Base-by-base conservation (phyloP, 371 early-diverging fungal species). In the Dinochytrium kinnereticum region DNA sequence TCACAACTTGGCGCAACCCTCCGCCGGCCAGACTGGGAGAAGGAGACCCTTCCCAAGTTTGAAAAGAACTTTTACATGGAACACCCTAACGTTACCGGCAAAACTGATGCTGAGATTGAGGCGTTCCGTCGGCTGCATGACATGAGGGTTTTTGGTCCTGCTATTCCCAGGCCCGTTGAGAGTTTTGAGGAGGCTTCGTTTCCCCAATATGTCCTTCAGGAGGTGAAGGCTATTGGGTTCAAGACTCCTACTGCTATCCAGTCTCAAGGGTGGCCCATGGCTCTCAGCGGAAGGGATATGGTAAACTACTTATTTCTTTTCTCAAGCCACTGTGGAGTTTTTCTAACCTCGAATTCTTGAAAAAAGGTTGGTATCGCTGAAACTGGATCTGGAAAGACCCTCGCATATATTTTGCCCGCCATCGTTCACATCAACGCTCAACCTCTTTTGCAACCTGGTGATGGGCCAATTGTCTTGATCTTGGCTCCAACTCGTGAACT, bases 211-310 rank as follows among this genome's bases (percentile, higher is more conserved):
- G 82, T 99, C 30, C 86, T 98, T 78, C 87, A 90, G 65, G 95
- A 95, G 79, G 90, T 99, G 51, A 72, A 83, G 40, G 88, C 89
- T 55, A 90, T 92, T 64, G 96, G 97, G 0, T 99, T 96, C 86
- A 83, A 86, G 30, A 83, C 84, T 2, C 99, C 99, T 36, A 99
- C 99, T 0, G 86, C 98, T 40, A 99, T 99, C 78, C 99, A 99
- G 87, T 92, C 96, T 31, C 99, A 99, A 82, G 99, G 99, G 64
- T 98, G 98, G 98, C 98, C 99, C 13, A 98, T 98, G 98, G 99
- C 99, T 17, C 90, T 99, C 40, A 91, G 92, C 53, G 99, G 99
- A 70, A 90, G 98, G 71, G 98, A 99, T 84, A 93, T 99, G 82
- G 98, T 99, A 37, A 82, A 87, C 44, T 19, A 40, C 33, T 67